Base-by-base conservation (phyloP, 257 asterid genomes). In the Solanum peruvianum region DNA sequence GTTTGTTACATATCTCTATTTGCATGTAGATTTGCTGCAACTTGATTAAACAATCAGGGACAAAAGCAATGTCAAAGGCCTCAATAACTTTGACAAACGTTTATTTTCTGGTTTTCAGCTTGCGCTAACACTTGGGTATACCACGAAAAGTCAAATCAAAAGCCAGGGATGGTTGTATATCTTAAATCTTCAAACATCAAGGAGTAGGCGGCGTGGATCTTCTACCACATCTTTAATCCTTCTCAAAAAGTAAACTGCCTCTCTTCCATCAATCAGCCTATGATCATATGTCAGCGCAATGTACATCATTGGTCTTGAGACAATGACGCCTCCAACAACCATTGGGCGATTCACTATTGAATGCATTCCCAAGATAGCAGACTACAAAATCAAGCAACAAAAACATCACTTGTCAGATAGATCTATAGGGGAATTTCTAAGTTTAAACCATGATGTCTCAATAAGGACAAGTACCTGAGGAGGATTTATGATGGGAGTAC, bases 281-380 rank as follows among this genome's bases (percentile, higher is more conserved):
- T 97, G 99, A 90, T 97, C 98, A 44, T 97, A 95, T 23, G 99
- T 94, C 92, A 95, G 88, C 7, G 99, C 99, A 84, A 94, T 91
- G 94, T 95, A 94, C 99, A 97, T 97, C 99, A 94, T 95, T 21
- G 99, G 99, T 87, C 99, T 89, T 1, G 98, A 87, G 18, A 94
- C 95, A 84, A 94, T 89, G 91, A 90, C 90, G n/a, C 98, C 98
- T 72, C 98, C 99, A 69, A 97, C 98, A 25, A 97, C 98, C 99
- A 95, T 95, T 15, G 99, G 98, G 70, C 99, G 98, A 88, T 86
- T 94, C 88, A 97, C 98, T 72, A 95, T 97, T 1, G 99, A 97
- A 91, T 97, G 99, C 98, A 97, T 97, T 18, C 99, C 98, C 88
- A 97, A 90, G 87, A 97, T 97, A 80, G 99, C 99, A 78, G 99